Conservation (phyloP, 1,284 basidiomycete genomes). For the Ustilago trichophora region DNA sequence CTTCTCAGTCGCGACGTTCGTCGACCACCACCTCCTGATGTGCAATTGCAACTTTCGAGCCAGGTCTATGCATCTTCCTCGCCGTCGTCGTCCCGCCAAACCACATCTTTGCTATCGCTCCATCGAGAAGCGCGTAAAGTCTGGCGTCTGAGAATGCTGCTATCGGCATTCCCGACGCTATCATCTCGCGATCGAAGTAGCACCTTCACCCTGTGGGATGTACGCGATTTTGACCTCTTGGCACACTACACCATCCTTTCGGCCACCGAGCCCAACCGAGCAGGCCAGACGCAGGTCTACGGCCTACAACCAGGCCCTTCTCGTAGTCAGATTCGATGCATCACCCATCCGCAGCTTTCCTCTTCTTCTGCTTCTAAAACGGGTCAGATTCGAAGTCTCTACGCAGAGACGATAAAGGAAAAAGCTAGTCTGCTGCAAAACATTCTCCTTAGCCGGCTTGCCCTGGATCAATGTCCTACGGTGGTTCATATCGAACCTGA, state of each 20-base stretch:
- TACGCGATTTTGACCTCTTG: slow-evolving; percentile 39
- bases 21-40: neutral
- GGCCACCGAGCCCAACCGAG: too few relatives aligned
- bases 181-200: slow-evolving; percentile 1
- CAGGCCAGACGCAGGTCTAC: slow-evolving; percentile 26
- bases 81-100: too few relatives aligned
- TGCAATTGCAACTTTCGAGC: neutral
- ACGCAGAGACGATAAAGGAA: slow-evolving; percentile 52
- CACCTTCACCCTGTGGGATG: slow-evolving; percentile 39
- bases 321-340: slow-evolving; percentile 17
- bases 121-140: slow-evolving; percentile 17
- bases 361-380: neutral
- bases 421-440: slow-evolving; percentile 34
- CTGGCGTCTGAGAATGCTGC: slow-evolving; percentile 27
- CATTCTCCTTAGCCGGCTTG: slow-evolving; percentile 34
- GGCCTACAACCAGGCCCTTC: slow-evolving; percentile 41
- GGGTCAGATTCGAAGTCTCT: slow-evolving; percentile 41
- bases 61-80: neutral
- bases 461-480: slow-evolving; percentile 20
- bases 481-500: neutral
- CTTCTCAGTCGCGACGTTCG: slow-evolving; percentile 18
- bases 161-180: slow-evolving; percentile 22
- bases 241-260: slow-evolving; percentile 18
- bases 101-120: too few relatives aligned
- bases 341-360: slow-evolving; percentile 24